Evolutionary conservation across 1,139 yeast species (phyloP).

Genomic region (Scheffersomyces stambukii): DNA sequence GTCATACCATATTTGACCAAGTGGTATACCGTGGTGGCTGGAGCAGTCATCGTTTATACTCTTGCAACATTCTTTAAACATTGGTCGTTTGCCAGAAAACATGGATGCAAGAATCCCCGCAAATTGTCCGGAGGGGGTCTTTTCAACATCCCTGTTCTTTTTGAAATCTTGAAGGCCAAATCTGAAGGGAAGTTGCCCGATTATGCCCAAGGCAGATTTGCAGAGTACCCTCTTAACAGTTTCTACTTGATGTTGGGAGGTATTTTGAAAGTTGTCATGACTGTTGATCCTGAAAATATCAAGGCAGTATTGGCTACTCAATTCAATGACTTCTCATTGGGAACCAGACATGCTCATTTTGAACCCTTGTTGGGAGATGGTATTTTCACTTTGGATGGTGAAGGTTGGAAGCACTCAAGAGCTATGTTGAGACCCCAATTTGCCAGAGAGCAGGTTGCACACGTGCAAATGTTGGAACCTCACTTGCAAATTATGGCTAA

Average conservation of each 20-base stretch:
- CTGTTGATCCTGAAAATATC: conserved; percentile 32
- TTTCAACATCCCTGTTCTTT: conserved; percentile 16
- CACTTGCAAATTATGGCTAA: conserved; percentile 38
- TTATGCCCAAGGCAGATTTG: conserved; percentile 13
- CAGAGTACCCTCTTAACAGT: conserved; percentile 7
- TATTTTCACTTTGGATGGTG: conserved; percentile 56
- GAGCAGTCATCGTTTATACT: conserved; percentile 5
- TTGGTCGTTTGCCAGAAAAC: conserved; percentile 3
- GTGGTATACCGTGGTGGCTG: conserved; percentile 13
- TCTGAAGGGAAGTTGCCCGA: conserved; percentile 24
- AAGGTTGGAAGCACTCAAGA: conserved; percentile 55
- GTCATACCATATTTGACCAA: conserved; percentile 10
- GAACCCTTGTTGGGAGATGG: conserved; percentile 51
- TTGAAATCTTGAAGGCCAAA: conserved; percentile 16
- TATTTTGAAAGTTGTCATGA: conserved; percentile 16
- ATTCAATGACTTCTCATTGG: conserved; percentile 51
- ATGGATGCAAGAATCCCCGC: conserved; percentile 9
- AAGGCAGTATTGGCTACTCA: conserved; percentile 38
- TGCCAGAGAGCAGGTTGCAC: conserved; percentile 49
- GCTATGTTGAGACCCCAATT: conserved; percentile 55
- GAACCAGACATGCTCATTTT: conserved; percentile 41
- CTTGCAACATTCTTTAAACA: conserved; percentile 4
- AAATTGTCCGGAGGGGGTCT: conserved; percentile 9
- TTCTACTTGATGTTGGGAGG: conserved; percentile 37
- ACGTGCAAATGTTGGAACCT: conserved; percentile 41